Percentiles rank a stretch among this genome's conserved stretches.
These are phyloP conservation scores for Silene noctiflora DNA, from an alignment of 179 eudicot genomes.

Conservation along the genomic window DNA sequence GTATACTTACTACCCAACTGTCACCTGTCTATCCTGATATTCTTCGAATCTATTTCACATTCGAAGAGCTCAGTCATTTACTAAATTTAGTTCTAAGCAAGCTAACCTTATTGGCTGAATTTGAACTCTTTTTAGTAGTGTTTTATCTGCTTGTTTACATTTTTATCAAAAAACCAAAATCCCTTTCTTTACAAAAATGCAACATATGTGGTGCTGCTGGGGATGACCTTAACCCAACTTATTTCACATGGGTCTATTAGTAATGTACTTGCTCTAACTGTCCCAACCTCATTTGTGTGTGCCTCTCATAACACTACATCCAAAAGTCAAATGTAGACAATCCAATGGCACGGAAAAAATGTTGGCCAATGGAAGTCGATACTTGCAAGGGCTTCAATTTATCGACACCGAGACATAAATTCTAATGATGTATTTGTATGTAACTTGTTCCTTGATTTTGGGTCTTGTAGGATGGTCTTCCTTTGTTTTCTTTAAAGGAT, in stretches of 20 bases:
- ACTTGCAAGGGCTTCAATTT: background rate
- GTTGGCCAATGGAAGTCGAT: background rate
- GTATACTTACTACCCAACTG: slow-evolving; percentile 27
- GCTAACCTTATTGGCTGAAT: no score
- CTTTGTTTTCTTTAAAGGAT: slow-evolving; percentile 57
- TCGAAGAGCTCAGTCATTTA: background rate
- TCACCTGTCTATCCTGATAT: background rate
- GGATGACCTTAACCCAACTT: no score
- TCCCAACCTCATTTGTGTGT: no score
- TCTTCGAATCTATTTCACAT: background rate
- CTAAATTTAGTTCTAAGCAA: background rate
- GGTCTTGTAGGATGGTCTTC: slow-evolving; percentile 47
- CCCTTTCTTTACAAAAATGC: background rate
- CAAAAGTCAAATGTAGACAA: background rate
- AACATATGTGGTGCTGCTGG: background rate
- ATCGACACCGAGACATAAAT: background rate
- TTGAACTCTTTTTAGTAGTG: background rate
- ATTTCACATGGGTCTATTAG: no score
- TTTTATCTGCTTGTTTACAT: background rate
- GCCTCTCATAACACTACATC: no score
- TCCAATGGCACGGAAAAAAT: background rate
- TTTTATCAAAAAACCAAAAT: background rate
- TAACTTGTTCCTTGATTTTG: slow-evolving; percentile 1
- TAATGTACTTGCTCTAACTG: no score
- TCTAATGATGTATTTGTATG: background rate